Base-by-base conservation (phyloP, 2,329 filamentous ascomycete genomes). In the Colletotrichum australisinense region DNA sequence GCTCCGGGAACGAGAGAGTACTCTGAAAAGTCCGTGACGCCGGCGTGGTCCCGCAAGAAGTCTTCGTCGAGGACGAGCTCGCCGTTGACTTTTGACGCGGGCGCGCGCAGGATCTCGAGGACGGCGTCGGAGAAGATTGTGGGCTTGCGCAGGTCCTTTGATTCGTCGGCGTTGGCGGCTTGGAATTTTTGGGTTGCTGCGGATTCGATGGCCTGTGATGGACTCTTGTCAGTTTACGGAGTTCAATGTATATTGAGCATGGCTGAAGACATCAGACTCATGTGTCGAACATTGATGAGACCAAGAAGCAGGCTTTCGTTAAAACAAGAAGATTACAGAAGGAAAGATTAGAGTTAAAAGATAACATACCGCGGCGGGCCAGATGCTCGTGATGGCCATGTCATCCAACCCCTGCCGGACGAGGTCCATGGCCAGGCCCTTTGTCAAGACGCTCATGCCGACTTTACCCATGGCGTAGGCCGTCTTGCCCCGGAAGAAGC, bases 401-500 rank as follows among this genome's bases (percentile, higher is more conserved):
- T 90, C 85, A 0, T 78, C 83, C 76, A 89, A 87, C 0, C 88
- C 91, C 76, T 95, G 88, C 38, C 94, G 85, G 76, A 89, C 84
- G 79, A 93, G 94, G 77, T 97, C 95, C 92, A 97, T 94, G 0
- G 93, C 94, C 16, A 97, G 84, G 0, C 94, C 95, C 80, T 94
- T 94, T 0, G 93, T 94, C 57, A 97, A 80, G 4, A 96, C 93
- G 77, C 90, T 93, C 94, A 97, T 97, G 57, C 87, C 93, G 3
- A 96, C 88, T 80, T 97, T 97, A 1, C 91, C 91, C 83, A 91
- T 87, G 2, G 95, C 94, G 83, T 97, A 97, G 16, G 93, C 94
- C 1, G 94, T 94, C 87, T 97, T 97, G 12, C 94, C 95, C 26
- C 93, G 85, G 81, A 97, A 95, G 82, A 97, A 97, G 35, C 95